Evolutionary conservation across 352 stramenopile genomes (phyloP), one percentile per base, ranked within the genome.

Genomic region (Pythium volutum): DNA sequence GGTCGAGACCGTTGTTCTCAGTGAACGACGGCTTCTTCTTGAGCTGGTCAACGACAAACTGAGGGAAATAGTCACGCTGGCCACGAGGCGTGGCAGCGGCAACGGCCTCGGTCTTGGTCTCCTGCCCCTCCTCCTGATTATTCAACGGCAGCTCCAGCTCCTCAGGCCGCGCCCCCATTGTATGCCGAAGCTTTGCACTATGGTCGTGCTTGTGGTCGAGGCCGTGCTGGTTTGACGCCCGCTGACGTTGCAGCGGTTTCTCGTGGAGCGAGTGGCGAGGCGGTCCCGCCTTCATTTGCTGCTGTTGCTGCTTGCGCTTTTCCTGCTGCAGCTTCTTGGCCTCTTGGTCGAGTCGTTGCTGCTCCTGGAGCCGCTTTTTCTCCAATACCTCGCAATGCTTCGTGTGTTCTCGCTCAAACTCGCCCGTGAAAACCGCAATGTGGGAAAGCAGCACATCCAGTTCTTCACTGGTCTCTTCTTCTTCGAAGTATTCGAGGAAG

Each of bases 401-500:
- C 23, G 62, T 69, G 64, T 92, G 77, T 39, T 91, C 84, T 20
- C 79, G 82, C 22, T 75, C 69, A 53, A 87, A 94, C 61, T 94
- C 84, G 23, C 42, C 71, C 8, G 76, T 89, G 54, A 92, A 94
- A 39, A 82, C 87, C 1, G 82, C 80, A 51, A 94, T 88, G 59
- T 89, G 73, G 22, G 71, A 73, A 10, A 92, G 71, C 51, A 94
- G 48, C 50, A 89, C 77, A 50, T 94, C 81, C 43, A 94, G 56
- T 55, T 91, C 80, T 47, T 94, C 84, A 29, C 83, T 75, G 3
- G 79, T 88, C 22, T 88, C 84, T 53, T 92, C 79, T 59, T 94
- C 84, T 65, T 91, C 84, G 56, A 94, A 91, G 59, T 92, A 92
- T 54, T 90, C 74, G 11, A 94, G 69, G 55, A 92, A 92, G 15